Base-by-base conservation (phyloP, 2,329 filamentous ascomycete genomes). In the Nemania sp. region DNA sequence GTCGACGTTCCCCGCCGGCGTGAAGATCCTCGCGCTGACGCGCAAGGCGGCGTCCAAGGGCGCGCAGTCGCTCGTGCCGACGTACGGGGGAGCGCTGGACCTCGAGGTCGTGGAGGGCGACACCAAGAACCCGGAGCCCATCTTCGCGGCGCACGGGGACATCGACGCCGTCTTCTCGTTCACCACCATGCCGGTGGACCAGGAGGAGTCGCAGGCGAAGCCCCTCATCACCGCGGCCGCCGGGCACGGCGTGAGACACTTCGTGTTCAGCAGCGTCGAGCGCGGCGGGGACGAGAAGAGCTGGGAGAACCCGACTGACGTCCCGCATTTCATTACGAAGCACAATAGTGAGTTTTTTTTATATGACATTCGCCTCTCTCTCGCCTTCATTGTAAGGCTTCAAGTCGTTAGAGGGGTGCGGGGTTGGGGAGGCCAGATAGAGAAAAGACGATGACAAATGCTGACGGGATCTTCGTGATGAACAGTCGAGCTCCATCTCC, bases 251-350 rank as follows among this genome's bases (percentile, higher is more conserved):
- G 79, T 87, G 32, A 75, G 79, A 35, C 81, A 84, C 67, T 86
- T 89, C 63, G 80, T 89, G 45, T 89, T 87, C 72, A 83, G 80
- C 1, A 85, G 81, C 40, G 84, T 88, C 12, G 87, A 89, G 59
- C 84, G 87, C n/a, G 85, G 85, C 29, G 85, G 86, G 32, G 80
- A 83, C 40, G 73, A 74, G 2, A 78, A 77, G 39, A 80, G 78
- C 53, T 77, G 79, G 64, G 77, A 78, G 11, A 78, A 77, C 56
- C 78, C 81, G 1, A 87, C 85, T 3, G 63, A 76, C 1, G 76
- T 88, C 49, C 81, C 83, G 2, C 84, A 86, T 73, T 89, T 86
- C 74, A 76, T 78, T 29, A 75, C 75, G 67, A 89, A 90, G 71
- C 80, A 83, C 66, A 72, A 81, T 37, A 48, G 62, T 65, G 29